A percentile compares a stretch with the other conserved stretches of the same genome.
These are phyloP conservation scores for Salvia splendens DNA, from an alignment of 257 asterid genomes.

Conservation along the genomic window DNA sequence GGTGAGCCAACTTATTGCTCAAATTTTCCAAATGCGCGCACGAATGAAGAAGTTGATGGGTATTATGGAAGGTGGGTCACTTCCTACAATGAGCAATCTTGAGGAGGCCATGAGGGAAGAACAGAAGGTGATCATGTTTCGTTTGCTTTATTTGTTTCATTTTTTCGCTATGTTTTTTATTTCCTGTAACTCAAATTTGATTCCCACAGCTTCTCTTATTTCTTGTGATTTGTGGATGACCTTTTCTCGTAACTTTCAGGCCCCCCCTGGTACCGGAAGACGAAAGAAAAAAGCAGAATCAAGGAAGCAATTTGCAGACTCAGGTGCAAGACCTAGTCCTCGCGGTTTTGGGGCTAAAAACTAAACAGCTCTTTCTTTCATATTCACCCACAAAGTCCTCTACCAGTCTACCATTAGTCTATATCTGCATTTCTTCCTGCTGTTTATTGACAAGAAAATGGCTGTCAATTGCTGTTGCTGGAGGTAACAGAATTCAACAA, in stretches of 20 bases:
- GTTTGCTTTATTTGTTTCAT: neutral
- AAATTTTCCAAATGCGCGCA: conserved; percentile 95
- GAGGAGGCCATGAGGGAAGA: conserved; percentile 85
- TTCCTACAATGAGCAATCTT: conserved; percentile 81
- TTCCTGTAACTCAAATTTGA: conserved; percentile 1
- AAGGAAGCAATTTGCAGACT: conserved; percentile 73
- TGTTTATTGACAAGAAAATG: conserved; percentile 11
- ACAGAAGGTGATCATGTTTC: conserved; percentile 58
- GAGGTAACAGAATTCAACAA: conserved; percentile 22
- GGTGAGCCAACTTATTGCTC: conserved; percentile 96
- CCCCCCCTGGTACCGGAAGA: conserved; percentile 95
- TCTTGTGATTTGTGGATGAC: no score
- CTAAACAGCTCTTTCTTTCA: conserved; percentile 29
- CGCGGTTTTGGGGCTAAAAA: conserved; percentile 85
- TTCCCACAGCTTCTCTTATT: neutral
- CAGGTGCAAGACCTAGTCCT: conserved; percentile 62
- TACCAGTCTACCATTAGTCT: neutral
- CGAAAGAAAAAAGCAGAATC: conserved; percentile 74
- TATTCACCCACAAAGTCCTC: neutral
- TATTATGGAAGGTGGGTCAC: conserved; percentile 89
- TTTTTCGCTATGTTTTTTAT: neutral
- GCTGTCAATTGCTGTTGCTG: conserved; percentile 22
- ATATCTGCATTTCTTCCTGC: neutral
- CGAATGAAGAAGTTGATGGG: conserved; percentile 98
- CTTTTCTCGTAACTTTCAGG: conserved; percentile 42